These are phyloP conservation scores for Coemansia sp. DNA, from an alignment of 192 early-diverging fungal genomes.

Conservation along the genomic window DNA sequence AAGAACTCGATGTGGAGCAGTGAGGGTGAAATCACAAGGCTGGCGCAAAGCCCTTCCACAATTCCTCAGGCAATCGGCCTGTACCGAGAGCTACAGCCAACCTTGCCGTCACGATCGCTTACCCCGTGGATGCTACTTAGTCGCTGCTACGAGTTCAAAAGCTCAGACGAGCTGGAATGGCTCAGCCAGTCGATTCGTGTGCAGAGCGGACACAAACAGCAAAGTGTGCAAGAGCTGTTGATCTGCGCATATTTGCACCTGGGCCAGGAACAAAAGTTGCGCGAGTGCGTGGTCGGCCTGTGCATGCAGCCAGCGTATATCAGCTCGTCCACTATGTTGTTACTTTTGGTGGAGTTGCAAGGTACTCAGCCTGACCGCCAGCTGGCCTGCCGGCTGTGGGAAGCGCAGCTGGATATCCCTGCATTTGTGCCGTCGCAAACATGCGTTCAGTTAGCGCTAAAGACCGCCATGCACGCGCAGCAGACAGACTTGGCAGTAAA, in stretches of 20 bases:
- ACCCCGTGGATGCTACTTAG: constrained; percentile 53
- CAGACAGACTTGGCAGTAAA: constrained; percentile 26
- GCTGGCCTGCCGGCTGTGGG: constrained; percentile 48
- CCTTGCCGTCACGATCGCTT: constrained; percentile 29
- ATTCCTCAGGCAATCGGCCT: constrained; percentile 28
- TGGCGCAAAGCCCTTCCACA: constrained; percentile 31
- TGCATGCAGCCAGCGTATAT: constrained; percentile 20
- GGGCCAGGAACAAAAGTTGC: constrained; percentile 28
- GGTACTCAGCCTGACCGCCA: constrained; percentile 27
- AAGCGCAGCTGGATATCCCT: constrained; percentile 10
- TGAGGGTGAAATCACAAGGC: constrained; percentile 28
- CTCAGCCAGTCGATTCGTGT: constrained; percentile 26
- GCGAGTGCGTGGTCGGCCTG: constrained; percentile 17
- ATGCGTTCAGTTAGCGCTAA: constrained; percentile 44
- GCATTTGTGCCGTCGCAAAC: constrained; percentile 37
- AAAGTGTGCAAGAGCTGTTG: constrained; percentile 33
- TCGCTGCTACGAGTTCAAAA: constrained; percentile 27
- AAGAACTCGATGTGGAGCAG: background rate
- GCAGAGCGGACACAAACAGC: constrained; percentile 10
- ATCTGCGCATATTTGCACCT: constrained; percentile 35
- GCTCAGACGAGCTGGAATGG: constrained; percentile 14
- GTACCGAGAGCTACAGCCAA: constrained; percentile 22
- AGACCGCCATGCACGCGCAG: constrained; percentile 31
- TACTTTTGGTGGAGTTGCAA: constrained; percentile 32
- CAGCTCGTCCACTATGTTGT: constrained; percentile 18